phyloP scores from a whole-genome alignment of 495 filamentous ascomycete species.

The Extremus antarcticus region DNA sequence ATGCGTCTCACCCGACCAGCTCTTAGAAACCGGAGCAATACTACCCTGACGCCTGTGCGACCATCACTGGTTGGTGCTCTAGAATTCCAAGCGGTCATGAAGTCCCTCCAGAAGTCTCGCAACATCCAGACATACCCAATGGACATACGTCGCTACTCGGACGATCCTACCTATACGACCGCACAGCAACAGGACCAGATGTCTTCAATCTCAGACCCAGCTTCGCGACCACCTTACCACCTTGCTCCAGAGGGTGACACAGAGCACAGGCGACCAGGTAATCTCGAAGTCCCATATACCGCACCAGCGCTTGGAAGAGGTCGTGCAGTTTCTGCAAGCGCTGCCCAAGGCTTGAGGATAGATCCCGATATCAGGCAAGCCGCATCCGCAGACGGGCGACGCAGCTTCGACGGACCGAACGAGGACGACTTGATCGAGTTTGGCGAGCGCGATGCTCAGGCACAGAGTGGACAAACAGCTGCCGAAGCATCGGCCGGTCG shows the following conservation, averaged over 20 bases:
- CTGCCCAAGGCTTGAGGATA: slow-evolving; percentile 29
- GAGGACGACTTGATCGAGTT: not conserved
- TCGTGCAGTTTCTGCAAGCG: slow-evolving; percentile 60
- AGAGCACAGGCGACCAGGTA: slow-evolving; percentile 1
- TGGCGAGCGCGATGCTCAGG: not conserved
- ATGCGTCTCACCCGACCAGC: slow-evolving; percentile 78
- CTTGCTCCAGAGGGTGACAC: slow-evolving; percentile 15
- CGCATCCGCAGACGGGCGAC: not conserved
- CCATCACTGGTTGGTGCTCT: slow-evolving; percentile 88
- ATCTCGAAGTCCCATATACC: slow-evolving; percentile 27
- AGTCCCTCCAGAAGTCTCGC: slow-evolving; percentile 65
- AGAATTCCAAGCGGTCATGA: slow-evolving; percentile 84
- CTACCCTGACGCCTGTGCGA: slow-evolving; percentile 71
- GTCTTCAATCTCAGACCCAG: slow-evolving; percentile 41
- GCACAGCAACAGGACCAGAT: slow-evolving; percentile 40
- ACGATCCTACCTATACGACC: slow-evolving; percentile 41
- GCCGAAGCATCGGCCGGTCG: not conserved
- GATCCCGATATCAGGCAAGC: slow-evolving; percentile 16
- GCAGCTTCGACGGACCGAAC: not conserved
- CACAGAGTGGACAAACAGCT: not conserved
- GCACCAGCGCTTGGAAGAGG: slow-evolving; percentile 20
- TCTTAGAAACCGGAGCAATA: slow-evolving; percentile 40
- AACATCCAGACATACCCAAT: slow-evolving; percentile 60
- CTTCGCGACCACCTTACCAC: slow-evolving; percentile 23
- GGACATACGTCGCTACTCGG: slow-evolving; percentile 59